These are phyloP conservation scores for Pneumocystis canis DNA, from an alignment of 1,139 yeast species.

Conservation along the genomic window DNA sequence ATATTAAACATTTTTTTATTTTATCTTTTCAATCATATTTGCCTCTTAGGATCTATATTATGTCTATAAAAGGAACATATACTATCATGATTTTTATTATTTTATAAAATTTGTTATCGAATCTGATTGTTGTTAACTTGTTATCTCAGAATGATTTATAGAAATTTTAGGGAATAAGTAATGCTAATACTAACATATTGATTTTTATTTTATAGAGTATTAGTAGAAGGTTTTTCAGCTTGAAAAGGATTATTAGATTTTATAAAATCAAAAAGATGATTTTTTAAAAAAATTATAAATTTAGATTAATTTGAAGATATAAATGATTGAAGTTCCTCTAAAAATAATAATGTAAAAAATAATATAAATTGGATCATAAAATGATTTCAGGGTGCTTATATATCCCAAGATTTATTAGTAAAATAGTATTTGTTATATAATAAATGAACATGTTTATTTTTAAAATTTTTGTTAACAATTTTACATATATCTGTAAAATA, in stretches of 20 bases:
- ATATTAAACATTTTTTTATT: conserved; percentile 89
- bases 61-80: conserved; percentile 69
- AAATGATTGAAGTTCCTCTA: conserved; percentile 71
- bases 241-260: conserved; percentile 41
- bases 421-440: conserved; percentile 64
- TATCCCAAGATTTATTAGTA: conserved; percentile 80
- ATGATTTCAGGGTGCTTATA: conserved; percentile 58
- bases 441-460: conserved; percentile 46
- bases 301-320: conserved; percentile 19
- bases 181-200: conserved; percentile 97
- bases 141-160: conserved; percentile 86
- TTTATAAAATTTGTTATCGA: conserved; percentile 70
- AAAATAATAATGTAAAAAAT: conserved; percentile 50
- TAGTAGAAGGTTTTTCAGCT: conserved; percentile 28
- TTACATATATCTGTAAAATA: conserved; percentile 77
- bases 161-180: conserved; percentile 87
- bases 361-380: conserved; percentile 76
- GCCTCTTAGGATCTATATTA: conserved; percentile 88
- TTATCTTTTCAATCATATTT: conserved; percentile 72
- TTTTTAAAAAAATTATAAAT: conserved; percentile 62
- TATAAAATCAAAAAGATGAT: conserved; percentile 34
- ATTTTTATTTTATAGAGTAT: conserved; percentile 69
- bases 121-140: conserved; percentile 86
- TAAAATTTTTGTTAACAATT: not conserved
- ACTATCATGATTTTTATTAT: conserved; percentile 82